Evolutionary conservation across 2,329 filamentous ascomycete genomes (phyloP).

Genomic region (Aureobasidium sp.): DNA sequence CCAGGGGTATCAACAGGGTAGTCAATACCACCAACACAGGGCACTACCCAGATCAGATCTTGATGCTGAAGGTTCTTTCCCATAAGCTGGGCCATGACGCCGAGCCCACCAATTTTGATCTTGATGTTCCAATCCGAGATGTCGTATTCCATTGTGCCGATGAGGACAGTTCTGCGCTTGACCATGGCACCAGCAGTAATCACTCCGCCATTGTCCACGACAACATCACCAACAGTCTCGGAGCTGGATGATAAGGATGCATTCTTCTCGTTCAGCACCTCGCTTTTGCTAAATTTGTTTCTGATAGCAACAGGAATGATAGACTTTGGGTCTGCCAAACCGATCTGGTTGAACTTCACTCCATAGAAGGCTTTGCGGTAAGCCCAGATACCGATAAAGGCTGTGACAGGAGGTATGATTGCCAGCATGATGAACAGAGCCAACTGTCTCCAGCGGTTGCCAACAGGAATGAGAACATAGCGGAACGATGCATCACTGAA

Average conservation of each 20-base stretch:
- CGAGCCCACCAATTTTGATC: constrained; percentile 64
- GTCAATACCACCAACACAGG: constrained; percentile 53
- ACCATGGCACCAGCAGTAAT: constrained; percentile 1
- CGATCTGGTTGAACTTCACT: constrained; percentile 56
- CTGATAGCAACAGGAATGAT: constrained; percentile 31
- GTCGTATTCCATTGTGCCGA: constrained; percentile 66
- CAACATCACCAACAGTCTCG: constrained; percentile 22
- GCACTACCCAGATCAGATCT: constrained; percentile 52
- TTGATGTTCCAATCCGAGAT: constrained; percentile 64
- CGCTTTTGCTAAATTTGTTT: constrained; percentile 25
- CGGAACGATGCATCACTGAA: constrained; percentile 49
- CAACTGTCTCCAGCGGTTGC: constrained; percentile 49
- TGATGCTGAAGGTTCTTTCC: constrained; percentile 58
- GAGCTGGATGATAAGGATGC: constrained; percentile 28
- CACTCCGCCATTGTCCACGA: neutral
- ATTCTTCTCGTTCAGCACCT: constrained; percentile 25
- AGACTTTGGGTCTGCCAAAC: constrained; percentile 44
- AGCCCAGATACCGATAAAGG: constrained; percentile 43
- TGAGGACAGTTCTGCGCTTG: constrained; percentile 50
- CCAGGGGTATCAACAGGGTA: constrained; percentile 54
- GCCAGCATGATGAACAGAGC: constrained; percentile 48
- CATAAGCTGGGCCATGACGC: constrained; percentile 65
- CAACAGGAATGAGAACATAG: constrained; percentile 47
- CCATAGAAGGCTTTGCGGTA: constrained; percentile 57
- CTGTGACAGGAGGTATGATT: constrained; percentile 47